Base-by-base conservation (phyloP, 148 eudicot genomes). In the Rhododendron vialii region DNA sequence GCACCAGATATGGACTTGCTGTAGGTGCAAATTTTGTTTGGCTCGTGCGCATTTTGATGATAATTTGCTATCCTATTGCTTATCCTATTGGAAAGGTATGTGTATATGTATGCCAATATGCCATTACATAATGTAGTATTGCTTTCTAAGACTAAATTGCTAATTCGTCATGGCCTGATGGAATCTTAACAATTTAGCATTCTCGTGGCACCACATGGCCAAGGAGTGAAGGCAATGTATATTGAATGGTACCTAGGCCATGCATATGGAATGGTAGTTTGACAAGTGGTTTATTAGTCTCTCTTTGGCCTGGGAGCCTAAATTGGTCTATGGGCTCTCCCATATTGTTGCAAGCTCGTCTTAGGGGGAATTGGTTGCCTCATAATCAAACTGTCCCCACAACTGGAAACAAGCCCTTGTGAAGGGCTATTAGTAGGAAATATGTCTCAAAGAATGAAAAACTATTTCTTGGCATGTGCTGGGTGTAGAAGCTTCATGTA, bases 1-100 rank as follows among this genome's bases (percentile, higher is more conserved):
- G 99, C 87, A 92, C 95, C 43, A 90, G 98, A 91, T 96, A 96
- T 89, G 98, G 99, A 82, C 98, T 96, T 82, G 94, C 98, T 88
- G 96, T 96, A 35, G 99, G 99, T 86, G 90, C 99, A 89, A 96
- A 93, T 88, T 93, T 95, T 81, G 93, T 95, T 87, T 93, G 98
- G 94, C 98, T 96, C 73, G 99, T 96, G 75, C 93, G 96, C n/a
- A 78, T 94, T 88, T 87, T 96, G 88, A 96, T 96, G 98, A 88
- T 93, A 36, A 45, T 94, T 79, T 92, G 95, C 92, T 96, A 92
- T 88, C 98, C 99, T 71, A 94, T 96, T 89, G 89, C 98, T 85
- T 96, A 91, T 88, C 98, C 98, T 79, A 91, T 96, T 82, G 98
- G 99, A 85, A 96, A 96, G 98, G 98, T 95, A 90, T 88, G 43